Evolutionary conservation across 768 basidiomycete species (phyloP).

Genomic region (Trametes cinnabarina): DNA sequence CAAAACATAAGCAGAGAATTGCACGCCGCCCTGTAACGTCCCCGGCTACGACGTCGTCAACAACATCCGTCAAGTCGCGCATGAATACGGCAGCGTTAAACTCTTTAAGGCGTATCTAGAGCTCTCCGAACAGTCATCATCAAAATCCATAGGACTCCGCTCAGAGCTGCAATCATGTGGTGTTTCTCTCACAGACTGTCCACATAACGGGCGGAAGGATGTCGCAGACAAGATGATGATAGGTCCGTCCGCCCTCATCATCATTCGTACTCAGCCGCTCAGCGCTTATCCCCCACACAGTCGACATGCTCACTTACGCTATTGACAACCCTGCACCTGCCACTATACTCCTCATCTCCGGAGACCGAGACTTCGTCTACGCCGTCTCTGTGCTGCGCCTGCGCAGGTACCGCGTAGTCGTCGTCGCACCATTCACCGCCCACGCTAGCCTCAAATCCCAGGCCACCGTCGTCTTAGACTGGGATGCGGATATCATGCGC

Average conservation of each 20-base stretch:
- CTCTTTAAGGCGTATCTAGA: slow-evolving; percentile 58
- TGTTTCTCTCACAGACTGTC: slow-evolving; percentile 39
- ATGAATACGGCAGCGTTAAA: slow-evolving; percentile 46
- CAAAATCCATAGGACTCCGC: slow-evolving; percentile 37
- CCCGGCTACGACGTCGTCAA: slow-evolving; percentile 47
- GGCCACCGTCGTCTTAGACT: slow-evolving; percentile 56
- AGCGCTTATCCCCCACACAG: slow-evolving; percentile 31
- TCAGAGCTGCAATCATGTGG: slow-evolving; percentile 50
- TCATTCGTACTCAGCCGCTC: slow-evolving; percentile 23
- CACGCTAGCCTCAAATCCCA: slow-evolving; percentile 52
- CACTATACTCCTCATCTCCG: slow-evolving; percentile 63
- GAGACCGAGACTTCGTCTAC: slow-evolving; percentile 69
- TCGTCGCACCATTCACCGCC: slow-evolving; percentile 33
- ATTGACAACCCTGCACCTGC: slow-evolving; percentile 54
- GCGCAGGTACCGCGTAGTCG: slow-evolving; percentile 23
- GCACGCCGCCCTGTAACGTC: slow-evolving; percentile 34
- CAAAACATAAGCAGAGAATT: slow-evolving; percentile 34
- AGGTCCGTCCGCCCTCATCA: slow-evolving; percentile 31
- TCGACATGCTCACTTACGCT: slow-evolving; percentile 66
- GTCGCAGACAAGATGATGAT: slow-evolving; percentile 54
- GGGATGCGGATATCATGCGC: slow-evolving; percentile 41
- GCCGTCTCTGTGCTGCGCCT: slow-evolving; percentile 37
- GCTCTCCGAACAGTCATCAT: slow-evolving; percentile 39
- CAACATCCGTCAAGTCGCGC: slow-evolving; percentile 46
- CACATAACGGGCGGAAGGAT: slow-evolving; percentile 32